A percentile compares a stretch with the other conserved stretches of the same genome.
Conservation (phyloP, 2,329 filamentous ascomycete genomes). For the Sarocladium oryzae region DNA sequence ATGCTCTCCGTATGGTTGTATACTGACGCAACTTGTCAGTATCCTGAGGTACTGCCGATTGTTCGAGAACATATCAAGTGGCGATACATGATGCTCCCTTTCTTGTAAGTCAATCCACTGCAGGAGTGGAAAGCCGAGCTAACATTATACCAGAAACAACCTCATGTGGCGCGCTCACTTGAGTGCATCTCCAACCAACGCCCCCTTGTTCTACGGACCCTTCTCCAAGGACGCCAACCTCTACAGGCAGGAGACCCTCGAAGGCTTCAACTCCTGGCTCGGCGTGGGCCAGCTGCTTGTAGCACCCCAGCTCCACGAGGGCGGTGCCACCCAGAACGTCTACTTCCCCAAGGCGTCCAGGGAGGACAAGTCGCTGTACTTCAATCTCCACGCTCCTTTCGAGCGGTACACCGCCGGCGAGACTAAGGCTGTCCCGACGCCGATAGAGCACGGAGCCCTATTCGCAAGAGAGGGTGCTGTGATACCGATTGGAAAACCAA, state of each 20-base stretch:
- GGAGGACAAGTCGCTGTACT: not conserved
- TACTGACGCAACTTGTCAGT: too few relatives aligned
- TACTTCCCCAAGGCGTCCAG: slow-evolving; percentile 2
- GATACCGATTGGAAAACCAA: slow-evolving; percentile 4
- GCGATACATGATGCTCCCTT: slow-evolving; percentile 4
- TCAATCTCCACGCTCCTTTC: slow-evolving; percentile 3
- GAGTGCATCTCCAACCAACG: not conserved
- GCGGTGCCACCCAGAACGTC: not conserved
- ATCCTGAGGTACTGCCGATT: slow-evolving; percentile 1
- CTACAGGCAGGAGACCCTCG: not conserved
- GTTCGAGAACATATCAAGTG: slow-evolving; percentile 5
- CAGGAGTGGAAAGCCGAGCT: too few relatives aligned
- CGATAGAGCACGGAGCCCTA: not conserved
- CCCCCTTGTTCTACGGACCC: slow-evolving; percentile 4
- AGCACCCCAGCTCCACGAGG: not conserved
- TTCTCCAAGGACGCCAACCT: not conserved
- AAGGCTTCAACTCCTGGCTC: slow-evolving; percentile 6
- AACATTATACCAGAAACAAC: too few relatives aligned
- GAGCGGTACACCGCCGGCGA: not conserved
- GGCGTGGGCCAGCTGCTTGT: slow-evolving; percentile 7
- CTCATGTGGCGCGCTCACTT: slow-evolving; percentile 4
- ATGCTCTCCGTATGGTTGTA: too few relatives aligned
- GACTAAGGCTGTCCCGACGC: not conserved
- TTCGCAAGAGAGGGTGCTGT: not conserved
- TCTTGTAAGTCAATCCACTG: slow-evolving; percentile 1